Base-by-base conservation (phyloP, 1,284 basidiomycete genomes). In the Singerocomus inundabilis region DNA sequence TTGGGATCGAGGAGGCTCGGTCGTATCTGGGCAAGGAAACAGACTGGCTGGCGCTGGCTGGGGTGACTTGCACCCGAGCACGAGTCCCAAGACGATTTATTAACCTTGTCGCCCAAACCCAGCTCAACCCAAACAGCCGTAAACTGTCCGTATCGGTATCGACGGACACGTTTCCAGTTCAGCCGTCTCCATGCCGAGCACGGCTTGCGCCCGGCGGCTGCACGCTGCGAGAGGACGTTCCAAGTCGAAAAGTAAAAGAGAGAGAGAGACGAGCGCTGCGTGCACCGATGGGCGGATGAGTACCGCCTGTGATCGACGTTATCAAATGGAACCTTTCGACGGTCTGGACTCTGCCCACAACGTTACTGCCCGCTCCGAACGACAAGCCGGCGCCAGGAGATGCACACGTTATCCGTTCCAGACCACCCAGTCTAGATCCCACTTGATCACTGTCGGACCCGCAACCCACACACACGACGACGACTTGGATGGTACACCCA, bases 41-140 rank as follows among this genome's bases (percentile, higher is more conserved):
- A 32, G n/a, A 12, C 49, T 21, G 46, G 39, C 44, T 46, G 31
- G 48, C 43, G 38, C 48, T 48, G 55, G 32, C 46, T 49, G 41
- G 48, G 52, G 16, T 9, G 46, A 41, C 32, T 28, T 56, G 57
- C 51, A 50, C 30, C 41, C 48, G 34, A 32, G 53, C 61, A 63
- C 61, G 57, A 59, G 51, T 43, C 43, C 30, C n/a, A 26, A 43
- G 41, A 32, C 34, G 42, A 44, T 60, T 66, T 62, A 65, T 61
- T 42, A 63, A 53, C 47, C 48, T 53, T 16, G 48, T 51, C 46
- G 41, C 48, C 44, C 50, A 56, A 61, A 54, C 58, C 53, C 54
- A 61, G 53, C 49, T 41, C 44, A 50, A 15, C 51, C 51, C 62
- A 64, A 68, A 64, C 46, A 64, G 35, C 42, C 57, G 51, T 29